Conservation (phyloP, 2,329 filamentous ascomycete species). For the Penicillium sp. region DNA sequence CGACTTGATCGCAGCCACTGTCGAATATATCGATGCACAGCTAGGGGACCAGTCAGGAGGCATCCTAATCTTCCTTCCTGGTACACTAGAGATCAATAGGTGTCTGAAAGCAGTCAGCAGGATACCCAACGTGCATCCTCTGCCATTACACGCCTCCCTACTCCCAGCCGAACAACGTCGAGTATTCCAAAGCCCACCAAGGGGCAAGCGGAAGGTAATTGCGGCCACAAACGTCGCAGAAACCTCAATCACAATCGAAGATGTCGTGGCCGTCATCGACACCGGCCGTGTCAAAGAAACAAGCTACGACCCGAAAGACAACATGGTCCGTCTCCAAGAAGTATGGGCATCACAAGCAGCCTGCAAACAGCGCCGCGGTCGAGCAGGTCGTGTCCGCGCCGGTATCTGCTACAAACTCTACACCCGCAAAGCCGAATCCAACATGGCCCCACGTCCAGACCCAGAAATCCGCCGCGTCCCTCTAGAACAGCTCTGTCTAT, state of each 20-base stretch:
- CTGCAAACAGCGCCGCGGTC: constrained; percentile 88
- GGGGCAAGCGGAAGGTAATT: constrained; percentile 83
- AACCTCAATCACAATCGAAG: constrained; percentile 97
- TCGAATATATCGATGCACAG: constrained; percentile 75
- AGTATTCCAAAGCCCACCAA: constrained; percentile 74
- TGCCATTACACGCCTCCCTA: constrained; percentile 88
- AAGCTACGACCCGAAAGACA: constrained; percentile 83
- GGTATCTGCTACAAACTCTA: constrained; percentile 95
- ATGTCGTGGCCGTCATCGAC: constrained; percentile 93
- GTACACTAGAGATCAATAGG: constrained; percentile 84
- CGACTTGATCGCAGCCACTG: constrained; percentile 73
- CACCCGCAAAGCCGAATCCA: constrained; percentile 73
- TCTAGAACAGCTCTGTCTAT: constrained; percentile 88
- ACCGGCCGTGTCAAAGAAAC: constrained; percentile 95
- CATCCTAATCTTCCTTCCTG: constrained; percentile 92
- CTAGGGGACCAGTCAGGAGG: constrained; percentile 72
- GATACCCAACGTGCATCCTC: constrained; percentile 66
- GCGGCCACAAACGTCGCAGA: constrained; percentile 96
- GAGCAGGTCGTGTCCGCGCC: constrained; percentile 86
- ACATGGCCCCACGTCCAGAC: constrained; percentile 84
- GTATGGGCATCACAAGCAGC: constrained; percentile 92
- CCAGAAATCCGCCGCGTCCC: constrained; percentile 92
- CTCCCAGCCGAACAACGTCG: constrained; percentile 81
- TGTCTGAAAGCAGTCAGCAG: constrained; percentile 65
- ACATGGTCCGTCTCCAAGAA: constrained; percentile 91